Base-by-base conservation (phyloP, 2,329 filamentous ascomycete species). In the Chaetothyriales sp. region DNA sequence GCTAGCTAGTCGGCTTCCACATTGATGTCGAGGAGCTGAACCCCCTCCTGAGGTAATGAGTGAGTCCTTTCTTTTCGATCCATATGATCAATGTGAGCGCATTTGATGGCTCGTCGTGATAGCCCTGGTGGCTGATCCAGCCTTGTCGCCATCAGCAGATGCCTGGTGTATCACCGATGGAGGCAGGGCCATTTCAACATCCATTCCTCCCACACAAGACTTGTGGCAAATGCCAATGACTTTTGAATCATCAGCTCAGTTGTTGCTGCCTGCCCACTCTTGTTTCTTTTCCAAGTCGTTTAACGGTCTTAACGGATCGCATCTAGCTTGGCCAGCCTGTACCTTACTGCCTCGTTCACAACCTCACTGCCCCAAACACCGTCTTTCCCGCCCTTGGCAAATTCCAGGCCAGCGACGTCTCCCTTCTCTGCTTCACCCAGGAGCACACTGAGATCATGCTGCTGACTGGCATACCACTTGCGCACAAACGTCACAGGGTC, bases 141-240 rank as follows among this genome's bases (percentile, higher is more conserved):
- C 12, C 28, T 9, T 32, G 28, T 32, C 28, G 8, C 28, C 28
- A 62, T 49, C 56, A 59, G 7, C 53, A 62, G 4, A 64, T 65
- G 48, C 57, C 62, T 4, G 53, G 60, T 15, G 55, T 64, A 28
- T 61, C 63, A 9, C 61, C 63, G 7, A 53, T 64, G 26, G 63
- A 62, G 50, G 62, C 69, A 36, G 49, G 51, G 1, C 62, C 73
- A 18, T 88, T 89, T 62, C 83, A 89, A 61, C 85, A 93, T 58
- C 89, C 89, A 0, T 83, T 95, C 61, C 79, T 96, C 19, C 90
- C 92, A 3, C n/a, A n/a, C 87, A 90, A 60, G 92, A 96, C 67
- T 68, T 96, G 22, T 98, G 92, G 80, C 84, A 90, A 65, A 82
- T 96, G 78, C 89, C 90, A 1, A 94, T 95, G 82, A 93, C 86